Base-by-base conservation (phyloP, 2,329 filamentous ascomycete species). In the Aspergillus versicolor region DNA sequence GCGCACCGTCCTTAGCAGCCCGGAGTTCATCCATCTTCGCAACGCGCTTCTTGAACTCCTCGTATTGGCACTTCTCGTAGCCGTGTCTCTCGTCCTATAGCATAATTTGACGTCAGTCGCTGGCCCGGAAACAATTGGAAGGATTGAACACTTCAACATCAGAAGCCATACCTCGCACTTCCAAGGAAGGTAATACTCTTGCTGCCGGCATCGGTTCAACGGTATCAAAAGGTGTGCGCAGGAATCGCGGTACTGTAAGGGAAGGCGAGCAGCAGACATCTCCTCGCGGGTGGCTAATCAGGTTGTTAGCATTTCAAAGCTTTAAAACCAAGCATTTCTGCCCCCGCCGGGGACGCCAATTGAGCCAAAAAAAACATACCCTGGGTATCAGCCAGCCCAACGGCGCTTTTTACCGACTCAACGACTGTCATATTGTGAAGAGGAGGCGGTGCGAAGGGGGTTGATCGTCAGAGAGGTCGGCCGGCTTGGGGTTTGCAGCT, bases 11-110 rank as follows among this genome's bases (percentile, higher is more conserved):
- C 84, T 95, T 96, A 59, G 90, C 87, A 65, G 86, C 92, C 73
- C 92, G 85, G 72, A 99, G 79, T 82, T 99, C 92, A 70, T 97
- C 87, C 94, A 99, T 99, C 87, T 96, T 97, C 72, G 89, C 91
- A 64, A 99, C 94, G 58, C 94, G 88, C 84, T 93, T 91, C 87
- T 96, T 96, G 84, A 99, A 99, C 76, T 97, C 94, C 64, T 90
- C 90, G 79, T 99, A 99, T 73, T 99, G 94, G 85, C 94, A 99
- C 78, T 97, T 97, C 76, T 99, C 94, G 83, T 99, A 99, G 72
- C 88, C 89, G 80, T 99, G 94, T 81, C 94, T 84, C 83, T 99
- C 94, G 76, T 92, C 87, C 94, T 97, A 34, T 59, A 47, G 48
- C 22, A 48, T 45, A 46, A 49, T 60, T 32, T 47, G 54, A 22